Percentiles rank a stretch among this genome's conserved stretches.
phyloP scores from a whole-genome alignment of 2,329 filamentous ascomycete species.

The Pseudocercospora fuligena region DNA sequence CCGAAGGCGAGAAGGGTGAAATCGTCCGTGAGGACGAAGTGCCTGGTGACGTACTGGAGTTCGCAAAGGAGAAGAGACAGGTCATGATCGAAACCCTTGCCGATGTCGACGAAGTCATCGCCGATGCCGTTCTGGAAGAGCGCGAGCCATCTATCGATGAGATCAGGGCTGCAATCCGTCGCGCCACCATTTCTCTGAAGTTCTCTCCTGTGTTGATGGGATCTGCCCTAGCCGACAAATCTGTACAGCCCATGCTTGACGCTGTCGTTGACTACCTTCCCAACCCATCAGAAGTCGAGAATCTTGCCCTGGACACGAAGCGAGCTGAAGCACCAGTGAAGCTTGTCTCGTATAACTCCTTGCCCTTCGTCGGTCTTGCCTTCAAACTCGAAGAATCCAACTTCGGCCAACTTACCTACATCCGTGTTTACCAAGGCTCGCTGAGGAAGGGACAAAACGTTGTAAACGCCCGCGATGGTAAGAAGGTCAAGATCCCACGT shows the following conservation, averaged over 20 bases:
- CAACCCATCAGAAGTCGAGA: conserved; percentile 86
- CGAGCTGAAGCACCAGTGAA: conserved; percentile 79
- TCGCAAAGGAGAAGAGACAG: conserved; percentile 80
- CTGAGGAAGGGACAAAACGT: conserved; percentile 87
- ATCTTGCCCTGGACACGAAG: conserved; percentile 83
- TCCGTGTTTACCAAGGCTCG: conserved; percentile 94
- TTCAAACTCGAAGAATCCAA: conserved; percentile 99
- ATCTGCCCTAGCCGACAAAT: conserved; percentile 91
- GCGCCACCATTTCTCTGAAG: conserved; percentile 84
- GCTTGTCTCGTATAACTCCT: conserved; percentile 87
- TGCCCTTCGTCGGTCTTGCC: conserved; percentile 92
- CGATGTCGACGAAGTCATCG: conserved; percentile 97
- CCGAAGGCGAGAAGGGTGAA: conserved; percentile 79
- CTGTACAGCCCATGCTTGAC: conserved; percentile 94
- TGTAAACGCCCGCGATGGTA: conserved; percentile 90
- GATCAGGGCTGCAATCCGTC: conserved; percentile 89
- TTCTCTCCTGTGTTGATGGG: conserved; percentile 98
- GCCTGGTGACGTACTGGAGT: conserved; percentile 74
- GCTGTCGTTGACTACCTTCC: conserved; percentile 95
- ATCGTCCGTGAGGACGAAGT: conserved; percentile 79
- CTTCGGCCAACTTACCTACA: conserved; percentile 97
- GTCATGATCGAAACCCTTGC: conserved; percentile 92
- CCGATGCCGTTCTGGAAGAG: conserved; percentile 92
- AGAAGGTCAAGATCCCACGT: conserved; percentile 94
- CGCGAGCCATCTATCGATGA: conserved; percentile 76